Evolutionary conservation across 2,329 filamentous ascomycete species (phyloP).

Genomic region (Aspergillus nomiae): DNA sequence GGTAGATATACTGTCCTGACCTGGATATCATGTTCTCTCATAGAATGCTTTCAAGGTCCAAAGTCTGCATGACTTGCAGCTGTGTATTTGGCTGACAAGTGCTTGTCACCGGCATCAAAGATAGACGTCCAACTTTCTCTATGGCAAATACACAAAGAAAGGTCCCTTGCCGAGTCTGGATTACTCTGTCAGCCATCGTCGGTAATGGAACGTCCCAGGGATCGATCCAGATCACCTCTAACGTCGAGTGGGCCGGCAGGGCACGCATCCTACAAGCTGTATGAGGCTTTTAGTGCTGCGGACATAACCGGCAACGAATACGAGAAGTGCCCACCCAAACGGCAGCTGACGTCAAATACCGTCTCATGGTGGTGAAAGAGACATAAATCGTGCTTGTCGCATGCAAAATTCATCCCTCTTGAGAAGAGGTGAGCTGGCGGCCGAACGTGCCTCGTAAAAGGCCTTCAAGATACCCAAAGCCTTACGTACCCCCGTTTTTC

Average conservation of each 20-base stretch:
- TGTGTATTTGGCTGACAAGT: background rate
- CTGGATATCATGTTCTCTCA: background rate
- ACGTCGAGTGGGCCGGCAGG: background rate
- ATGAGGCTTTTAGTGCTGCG: background rate
- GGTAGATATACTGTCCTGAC: background rate
- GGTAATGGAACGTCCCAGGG: background rate
- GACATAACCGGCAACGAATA: background rate
- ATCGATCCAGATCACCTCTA: background rate
- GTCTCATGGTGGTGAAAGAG: background rate
- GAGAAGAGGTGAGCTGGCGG: background rate
- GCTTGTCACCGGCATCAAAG: no score
- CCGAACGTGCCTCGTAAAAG: no score
- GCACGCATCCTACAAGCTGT: constrained; percentile 54
- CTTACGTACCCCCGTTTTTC: background rate
- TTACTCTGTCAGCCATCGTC: background rate
- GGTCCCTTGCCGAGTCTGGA: no score
- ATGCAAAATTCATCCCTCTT: background rate
- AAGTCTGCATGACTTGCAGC: background rate
- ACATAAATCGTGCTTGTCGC: background rate
- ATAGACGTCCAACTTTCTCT: background rate
- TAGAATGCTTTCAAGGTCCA: background rate
- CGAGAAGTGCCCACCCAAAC: background rate
- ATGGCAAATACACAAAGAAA: background rate
- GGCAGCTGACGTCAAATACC: background rate
- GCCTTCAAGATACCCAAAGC: background rate